Percentiles rank a stretch among this genome's conserved stretches.
Evolutionary conservation across 805 yeast species (phyloP).

Genomic region (Barnettozyma wickerhamii): DNA sequence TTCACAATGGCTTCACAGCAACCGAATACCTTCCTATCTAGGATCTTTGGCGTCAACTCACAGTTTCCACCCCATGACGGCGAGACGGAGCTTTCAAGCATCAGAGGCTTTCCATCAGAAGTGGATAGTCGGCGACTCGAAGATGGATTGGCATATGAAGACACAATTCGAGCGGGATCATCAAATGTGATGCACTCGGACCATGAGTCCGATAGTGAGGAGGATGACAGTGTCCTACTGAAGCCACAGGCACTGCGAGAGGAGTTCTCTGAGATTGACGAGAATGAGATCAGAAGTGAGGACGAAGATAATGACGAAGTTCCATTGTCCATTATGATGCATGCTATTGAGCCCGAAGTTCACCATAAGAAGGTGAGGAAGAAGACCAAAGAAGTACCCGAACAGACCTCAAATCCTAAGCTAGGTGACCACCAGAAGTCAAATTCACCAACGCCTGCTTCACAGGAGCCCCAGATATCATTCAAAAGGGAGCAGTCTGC

Average conservation of each 20-base stretch:
- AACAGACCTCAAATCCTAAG: no score
- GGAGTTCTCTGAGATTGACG: conserved; percentile 11
- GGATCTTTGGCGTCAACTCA: conserved; percentile 52
- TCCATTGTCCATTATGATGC: conserved; percentile 16
- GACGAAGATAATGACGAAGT: conserved; percentile 19
- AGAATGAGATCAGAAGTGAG: conserved; percentile 25
- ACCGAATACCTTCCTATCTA: conserved; percentile 53
- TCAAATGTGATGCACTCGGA: conserved; percentile 20
- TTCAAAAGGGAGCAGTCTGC: neutral
- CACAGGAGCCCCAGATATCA: neutral
- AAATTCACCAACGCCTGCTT: neutral
- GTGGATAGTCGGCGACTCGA: conserved; percentile 13
- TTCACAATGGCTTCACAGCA: conserved; percentile 15
- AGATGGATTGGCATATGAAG: no score
- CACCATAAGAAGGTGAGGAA: neutral
- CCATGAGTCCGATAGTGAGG: conserved; percentile 11
- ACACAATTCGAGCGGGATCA: no score
- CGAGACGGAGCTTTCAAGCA: conserved; percentile 21
- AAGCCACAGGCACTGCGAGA: conserved; percentile 2
- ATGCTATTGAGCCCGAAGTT: conserved; percentile 3
- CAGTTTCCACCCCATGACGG: conserved; percentile 21
- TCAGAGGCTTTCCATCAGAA: conserved; percentile 12
- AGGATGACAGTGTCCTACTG: conserved; percentile 6
- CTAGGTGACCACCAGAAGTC: neutral
- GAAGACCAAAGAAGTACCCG: no score